Evolutionary conservation across 192 early-diverging fungal species (phyloP).

Genomic region (Coemansia sp.): DNA sequence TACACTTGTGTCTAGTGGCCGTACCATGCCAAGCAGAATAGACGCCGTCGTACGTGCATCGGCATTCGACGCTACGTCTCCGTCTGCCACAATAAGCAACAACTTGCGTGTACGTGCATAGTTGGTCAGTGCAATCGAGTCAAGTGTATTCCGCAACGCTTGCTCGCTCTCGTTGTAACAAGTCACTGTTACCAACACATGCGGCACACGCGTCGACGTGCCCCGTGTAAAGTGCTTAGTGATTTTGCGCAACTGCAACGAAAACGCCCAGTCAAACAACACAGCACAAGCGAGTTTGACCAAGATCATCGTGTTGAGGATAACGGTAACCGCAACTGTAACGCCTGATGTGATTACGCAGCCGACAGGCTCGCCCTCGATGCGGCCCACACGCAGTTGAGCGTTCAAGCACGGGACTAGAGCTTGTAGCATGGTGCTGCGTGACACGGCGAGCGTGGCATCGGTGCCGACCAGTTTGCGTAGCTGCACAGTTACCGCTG

Average conservation of each 20-base stretch:
- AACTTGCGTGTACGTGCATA: constrained; percentile 85
- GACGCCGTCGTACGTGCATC: constrained; percentile 66
- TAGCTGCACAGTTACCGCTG: constrained; percentile 11
- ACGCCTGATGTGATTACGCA: constrained; percentile 65
- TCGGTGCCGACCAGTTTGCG: constrained; percentile 41
- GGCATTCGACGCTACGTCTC: constrained; percentile 25
- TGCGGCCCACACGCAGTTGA: constrained; percentile 70
- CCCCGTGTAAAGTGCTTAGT: constrained; percentile 26
- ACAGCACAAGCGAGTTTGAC: constrained; percentile 68
- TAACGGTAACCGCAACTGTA: constrained; percentile 58
- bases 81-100: constrained; percentile 84
- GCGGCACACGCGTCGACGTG: constrained; percentile 20
- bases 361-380: constrained; percentile 71
- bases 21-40: constrained; percentile 73
- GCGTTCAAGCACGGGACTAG: constrained; percentile 59
- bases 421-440: constrained; percentile 54
- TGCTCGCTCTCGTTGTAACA: constrained; percentile 87
- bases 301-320: constrained; percentile 63
- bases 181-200: constrained; percentile 71
- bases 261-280: constrained; percentile 76
- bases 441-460: constrained; percentile 65
- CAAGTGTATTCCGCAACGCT: constrained; percentile 76
- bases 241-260: constrained; percentile 50
- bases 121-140: constrained; percentile 81
- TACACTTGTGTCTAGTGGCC: background rate